Base-by-base conservation (phyloP, 345 rosid species). In the Camelina neglecta region DNA sequence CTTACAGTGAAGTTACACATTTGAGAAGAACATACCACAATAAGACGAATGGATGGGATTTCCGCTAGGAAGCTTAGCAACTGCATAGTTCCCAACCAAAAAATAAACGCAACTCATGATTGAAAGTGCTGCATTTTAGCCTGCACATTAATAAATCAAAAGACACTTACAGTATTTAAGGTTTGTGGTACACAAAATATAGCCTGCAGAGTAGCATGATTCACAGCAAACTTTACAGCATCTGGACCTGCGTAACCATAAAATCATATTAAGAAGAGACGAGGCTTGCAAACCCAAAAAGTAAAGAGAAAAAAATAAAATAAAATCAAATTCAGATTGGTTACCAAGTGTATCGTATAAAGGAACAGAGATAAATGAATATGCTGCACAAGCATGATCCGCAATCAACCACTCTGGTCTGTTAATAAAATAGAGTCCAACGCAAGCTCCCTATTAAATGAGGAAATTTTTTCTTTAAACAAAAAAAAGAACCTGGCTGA, bases 311-410 rank as follows among this genome's bases (percentile, higher is more conserved):
- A 15, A n/a, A 1, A 18, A 18, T 18, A 18, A 24, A 26, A 29
- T 24, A 0, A 29, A 29, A 2, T 6, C 50, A 65, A 33, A 47
- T 62, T 51, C 29, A 73, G 73, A 71, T 12, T 44, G 42, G 85
- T 39, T 73, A 93, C 97, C 98, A 80, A 93, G 94, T 60, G 98
- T 93, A 75, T 93, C 98, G 21, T 93, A 93, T 58, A 93, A 80
- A 77, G 98, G 97, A 85, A 91, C 91, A 5, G 97, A 89, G 69
- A 89, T 76, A 42, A 83, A 89, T n/a, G 98, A 91, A 83, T 91
- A 93, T 55, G 98, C 97, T 38, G 96, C 82, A 78, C 96, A 93
- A 56, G 98, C 98, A 85, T 93, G 94, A 84, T 93, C 97, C 62
- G 87, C 94, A 57, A 91, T 82, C 79, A 90, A 15, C 98, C 98